Base-by-base conservation (phyloP, 108 stramenopile species). In the Stephanodiscus triporus region DNA sequence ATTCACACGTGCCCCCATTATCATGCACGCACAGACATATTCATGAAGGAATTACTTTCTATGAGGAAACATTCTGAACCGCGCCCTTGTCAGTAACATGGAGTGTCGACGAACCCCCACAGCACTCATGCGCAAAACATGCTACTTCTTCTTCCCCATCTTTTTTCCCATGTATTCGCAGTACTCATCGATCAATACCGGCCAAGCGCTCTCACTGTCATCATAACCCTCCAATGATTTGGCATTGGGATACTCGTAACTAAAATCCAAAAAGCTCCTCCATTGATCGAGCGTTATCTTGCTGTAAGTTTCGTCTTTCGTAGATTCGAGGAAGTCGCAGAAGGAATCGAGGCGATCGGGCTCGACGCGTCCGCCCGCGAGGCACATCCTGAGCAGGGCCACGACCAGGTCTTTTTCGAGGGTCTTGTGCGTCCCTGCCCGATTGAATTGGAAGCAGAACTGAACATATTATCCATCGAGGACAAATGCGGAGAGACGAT, bases 401-500 rank as follows among this genome's bases (percentile, higher is more conserved):
- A 90, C 73, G 27, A 93, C 93, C 77, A 97, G 68, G 32, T 95
- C 95, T 71, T 92, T 95, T 54, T 97, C 96, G 37, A 97, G 73
- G 9, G 96, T 95, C 69, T 87, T 86, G 79, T 97, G 94, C 14
- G 96, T 97, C 10, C 96, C 93, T 40, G 94, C 83, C 47, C 93
- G 86, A 61, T 91, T 93, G 84, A 96, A 96, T 68, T 91, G 89
- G 73, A 96, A 96, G 69, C 89, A 90, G 68, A 94, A 94, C 86
- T 91, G 17, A 2, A 49, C 16, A 49, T 49, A 49, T 16, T 36
- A 7, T 30, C 37, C 34, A 19, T 11, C 32, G 9, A 14, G 22
- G 49, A 16, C 29, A 23, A 37, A 71, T 63, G 11, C 0, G 24
- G n/a, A 48, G 42, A 53, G 29, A 38, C n/a, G 5, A 72, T n/a